These are phyloP conservation scores for Sparassis latifolia DNA, from an alignment of 1,284 basidiomycete species.

Conservation along the genomic window DNA sequence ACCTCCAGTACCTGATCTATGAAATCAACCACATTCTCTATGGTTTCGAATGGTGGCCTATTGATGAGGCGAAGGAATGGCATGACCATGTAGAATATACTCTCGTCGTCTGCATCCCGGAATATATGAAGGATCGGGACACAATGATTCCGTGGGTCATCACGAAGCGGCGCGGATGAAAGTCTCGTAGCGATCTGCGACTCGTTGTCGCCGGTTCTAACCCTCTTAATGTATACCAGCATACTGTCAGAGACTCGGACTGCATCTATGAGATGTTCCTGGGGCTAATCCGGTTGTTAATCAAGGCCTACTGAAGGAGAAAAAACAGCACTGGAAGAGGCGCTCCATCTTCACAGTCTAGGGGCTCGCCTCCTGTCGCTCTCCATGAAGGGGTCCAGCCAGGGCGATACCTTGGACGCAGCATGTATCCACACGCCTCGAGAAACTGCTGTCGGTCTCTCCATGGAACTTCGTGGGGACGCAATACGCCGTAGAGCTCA, in stretches of 20 bases:
- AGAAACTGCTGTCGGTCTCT: conserved; percentile 13
- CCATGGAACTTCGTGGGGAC: conserved; percentile 8
- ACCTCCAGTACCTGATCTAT: conserved; percentile 5
- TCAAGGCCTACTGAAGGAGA: not conserved
- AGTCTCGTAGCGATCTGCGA: conserved; percentile 12
- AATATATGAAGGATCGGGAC: conserved; percentile 17
- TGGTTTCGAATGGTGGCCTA: conserved; percentile 15
- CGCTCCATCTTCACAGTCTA: conserved; percentile 8
- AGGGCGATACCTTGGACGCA: conserved; percentile 11
- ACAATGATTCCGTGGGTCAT: conserved; percentile 21
- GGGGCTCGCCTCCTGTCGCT: not conserved
- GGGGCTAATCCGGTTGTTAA: not conserved
- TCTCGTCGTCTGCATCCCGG: conserved; percentile 6
- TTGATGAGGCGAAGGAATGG: conserved; percentile 14
- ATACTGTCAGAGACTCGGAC: not conserved
- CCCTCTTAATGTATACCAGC: not conserved
- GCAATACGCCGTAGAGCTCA: not conserved
- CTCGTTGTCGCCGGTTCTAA: conserved; percentile 3
- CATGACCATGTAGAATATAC: conserved; percentile 14
- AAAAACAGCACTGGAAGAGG: not conserved
- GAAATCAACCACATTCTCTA: conserved; percentile 21
- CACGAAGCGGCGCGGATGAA: conserved; percentile 6
- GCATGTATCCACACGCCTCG: conserved; percentile 11
- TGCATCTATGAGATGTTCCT: not conserved
- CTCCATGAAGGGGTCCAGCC: conserved; percentile 15